Evolutionary conservation across 2,329 filamentous ascomycete species (phyloP), one percentile per base, ranked within the genome.

Genomic region (Colletotrichum nymphaeae): DNA sequence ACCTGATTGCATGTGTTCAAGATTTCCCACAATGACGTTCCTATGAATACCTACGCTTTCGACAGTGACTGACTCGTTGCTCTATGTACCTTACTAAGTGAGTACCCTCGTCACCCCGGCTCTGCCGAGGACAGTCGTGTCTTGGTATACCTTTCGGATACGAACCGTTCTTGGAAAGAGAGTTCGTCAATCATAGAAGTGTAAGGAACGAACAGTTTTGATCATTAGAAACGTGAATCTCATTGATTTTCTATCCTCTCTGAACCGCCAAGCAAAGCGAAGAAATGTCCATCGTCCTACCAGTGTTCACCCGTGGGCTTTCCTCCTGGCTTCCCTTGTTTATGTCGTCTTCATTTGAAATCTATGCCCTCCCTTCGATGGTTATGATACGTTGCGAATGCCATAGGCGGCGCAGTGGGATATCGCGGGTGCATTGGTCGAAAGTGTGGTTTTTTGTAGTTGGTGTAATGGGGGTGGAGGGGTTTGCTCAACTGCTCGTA

Each of bases 331-430:
- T 72, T 74, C 69, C 63, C 68, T 72, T 72, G 52, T 59, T 67
- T 68, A 67, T 72, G 53, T 74, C 24, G 37, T 74, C 72, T 63
- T 68, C 46, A 42, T 53, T 65, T 70, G n/a, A 64, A 22, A 67
- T 74, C 69, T 68, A 68, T 72, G 53, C 72, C 72, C 59, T 73
- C 72, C 71, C 71, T 66, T 71, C 28, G 67, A 66, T 71, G 71
- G 67, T 71, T 73, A 73, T 73, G 62, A 71, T 73, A 66, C 28
- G 67, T 71, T 59, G 56, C 71, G 67, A 62, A 37, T n/a, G 56
- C 71, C 4, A 37, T 14, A 49, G 8, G 52, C 32, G 28, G 60
- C 56, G 71, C 60, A 42, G 56, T 35, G 67, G 67, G 67, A 65
- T 73, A 52, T 71, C 56, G 67, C 37, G 35, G 56, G 32, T 71